These are phyloP conservation scores for Lentinula detonsa DNA, from an alignment of 768 basidiomycete species.

Conservation along the genomic window DNA sequence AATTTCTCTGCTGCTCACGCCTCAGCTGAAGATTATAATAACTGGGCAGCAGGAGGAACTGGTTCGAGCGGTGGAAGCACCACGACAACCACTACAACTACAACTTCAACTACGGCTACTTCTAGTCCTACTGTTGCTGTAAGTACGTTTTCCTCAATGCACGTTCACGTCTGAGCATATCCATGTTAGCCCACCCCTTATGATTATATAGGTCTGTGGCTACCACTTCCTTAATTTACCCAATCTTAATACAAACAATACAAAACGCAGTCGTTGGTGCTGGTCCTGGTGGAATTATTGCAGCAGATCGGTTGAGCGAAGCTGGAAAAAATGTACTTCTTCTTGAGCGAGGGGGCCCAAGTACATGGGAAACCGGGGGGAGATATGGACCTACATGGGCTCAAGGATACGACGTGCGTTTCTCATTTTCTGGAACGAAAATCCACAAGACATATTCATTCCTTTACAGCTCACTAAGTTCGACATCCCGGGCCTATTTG, in stretches of 20 bases:
- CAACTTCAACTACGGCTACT: constrained; percentile 17
- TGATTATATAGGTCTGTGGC: constrained; percentile 14
- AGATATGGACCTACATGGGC: constrained; percentile 48
- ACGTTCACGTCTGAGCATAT: constrained; percentile 30
- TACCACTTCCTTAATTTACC: background rate
- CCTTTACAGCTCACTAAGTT: constrained; percentile 53
- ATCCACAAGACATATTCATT: background rate
- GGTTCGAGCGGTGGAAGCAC: constrained; percentile 17
- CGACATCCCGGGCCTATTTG: constrained; percentile 57
- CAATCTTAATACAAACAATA: background rate
- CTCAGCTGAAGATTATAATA: constrained; percentile 35
- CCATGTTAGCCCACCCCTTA: constrained; percentile 15
- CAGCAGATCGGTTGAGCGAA: constrained; percentile 54
- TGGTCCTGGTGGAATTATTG: constrained; percentile 50
- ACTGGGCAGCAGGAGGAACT: constrained; percentile 44
- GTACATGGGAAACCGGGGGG: constrained; percentile 53
- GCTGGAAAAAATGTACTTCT: constrained; percentile 59
- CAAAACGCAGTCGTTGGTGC: constrained; percentile 31
- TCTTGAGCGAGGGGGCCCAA: constrained; percentile 60
- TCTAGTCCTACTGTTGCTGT: constrained; percentile 21
- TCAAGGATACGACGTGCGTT: constrained; percentile 34
- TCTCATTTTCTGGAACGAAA: background rate
- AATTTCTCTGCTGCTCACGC: constrained; percentile 42
- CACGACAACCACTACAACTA: constrained; percentile 14
- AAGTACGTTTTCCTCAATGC: constrained; percentile 9